Base-by-base conservation (phyloP, 768 basidiomycete species). In the Macrolepiota fuliginosa region DNA sequence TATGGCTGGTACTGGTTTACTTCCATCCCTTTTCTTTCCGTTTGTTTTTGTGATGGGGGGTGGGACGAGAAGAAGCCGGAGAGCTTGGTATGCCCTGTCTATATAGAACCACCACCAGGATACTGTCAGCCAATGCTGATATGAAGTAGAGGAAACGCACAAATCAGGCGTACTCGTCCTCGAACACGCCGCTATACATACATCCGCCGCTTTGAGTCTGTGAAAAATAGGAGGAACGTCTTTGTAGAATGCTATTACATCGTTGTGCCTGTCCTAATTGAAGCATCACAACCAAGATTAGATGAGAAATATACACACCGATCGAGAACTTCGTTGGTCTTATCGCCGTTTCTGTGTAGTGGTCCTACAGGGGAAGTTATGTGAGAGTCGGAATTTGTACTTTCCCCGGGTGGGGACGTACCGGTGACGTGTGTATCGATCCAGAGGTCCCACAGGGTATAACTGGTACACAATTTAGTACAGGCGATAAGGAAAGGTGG, bases 391-490 rank as follows among this genome's bases (percentile, higher is more conserved):
- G 29, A 22, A n/a, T n/a, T 35, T 22, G 52, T 56, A 3, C 46
- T 25, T 37, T 53, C 15, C 46, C 22, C 32, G 35, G 39, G n/a
- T 11, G 50, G 2, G 19, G 9, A 60, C 69, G n/a, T 62, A 81
- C 86, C 83, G 47, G 80, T 75, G 55, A 91, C 79, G 70, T 93
- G 89, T 17, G 86, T 86, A 71, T 95, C 93, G 56, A 94, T 88
- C 92, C 92, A 94, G 15, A 94, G 77, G 61, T 88, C 83, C 92
- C 92, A 94, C 5, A 94, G 77, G 0, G 93, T 94, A 71, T 90
- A 94, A 69, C 92, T 92, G 63, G 52, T 15, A 1, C 4, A 24
- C n/a, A 42, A 9, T 2, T 35, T 6, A 50, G 57, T 39, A 27
- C 11, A 55, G n/a, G 62, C 25, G 64, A 57, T 45, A 39, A n/a